Evolutionary conservation across 2,329 filamentous ascomycete genomes (phyloP).

Genomic region (Fusarium keratoplasticum): DNA sequence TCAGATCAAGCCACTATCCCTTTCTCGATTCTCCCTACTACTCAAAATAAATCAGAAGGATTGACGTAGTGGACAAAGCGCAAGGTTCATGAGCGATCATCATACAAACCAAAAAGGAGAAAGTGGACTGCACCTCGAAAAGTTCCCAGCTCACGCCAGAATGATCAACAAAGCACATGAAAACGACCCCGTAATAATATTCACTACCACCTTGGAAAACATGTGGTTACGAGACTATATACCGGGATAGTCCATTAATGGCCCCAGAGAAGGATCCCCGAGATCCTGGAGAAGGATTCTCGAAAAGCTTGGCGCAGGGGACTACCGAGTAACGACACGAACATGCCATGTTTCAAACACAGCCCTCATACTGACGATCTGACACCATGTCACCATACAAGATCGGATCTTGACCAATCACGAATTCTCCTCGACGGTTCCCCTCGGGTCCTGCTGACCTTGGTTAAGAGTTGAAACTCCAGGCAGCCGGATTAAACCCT

Average conservation of each 20-base stretch:
- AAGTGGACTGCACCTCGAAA: neutral
- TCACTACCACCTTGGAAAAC: neutral
- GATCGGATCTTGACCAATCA: neutral
- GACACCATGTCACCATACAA: neutral
- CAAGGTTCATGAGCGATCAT: neutral
- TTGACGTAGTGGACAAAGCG: neutral
- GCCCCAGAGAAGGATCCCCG: neutral
- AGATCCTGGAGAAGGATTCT: slow-evolving; percentile 1
- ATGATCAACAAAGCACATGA: neutral
- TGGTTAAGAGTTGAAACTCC: neutral
- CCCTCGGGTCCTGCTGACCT: neutral
- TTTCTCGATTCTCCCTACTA: neutral
- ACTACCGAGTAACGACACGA: neutral
- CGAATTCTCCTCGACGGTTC: neutral
- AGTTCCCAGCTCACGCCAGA: neutral
- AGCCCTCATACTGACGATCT: neutral
- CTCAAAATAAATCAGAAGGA: neutral
- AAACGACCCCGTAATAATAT: neutral
- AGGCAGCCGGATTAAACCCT: neutral
- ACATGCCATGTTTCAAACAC: neutral
- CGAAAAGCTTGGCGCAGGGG: neutral
- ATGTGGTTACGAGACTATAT: too few relatives aligned
- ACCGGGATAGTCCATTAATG: neutral
- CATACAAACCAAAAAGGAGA: neutral
- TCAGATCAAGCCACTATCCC: neutral